Evolutionary conservation across 257 asterid genomes (phyloP), one percentile per base, ranked within the genome.

Genomic region (Solanum pimpinellifolium): DNA sequence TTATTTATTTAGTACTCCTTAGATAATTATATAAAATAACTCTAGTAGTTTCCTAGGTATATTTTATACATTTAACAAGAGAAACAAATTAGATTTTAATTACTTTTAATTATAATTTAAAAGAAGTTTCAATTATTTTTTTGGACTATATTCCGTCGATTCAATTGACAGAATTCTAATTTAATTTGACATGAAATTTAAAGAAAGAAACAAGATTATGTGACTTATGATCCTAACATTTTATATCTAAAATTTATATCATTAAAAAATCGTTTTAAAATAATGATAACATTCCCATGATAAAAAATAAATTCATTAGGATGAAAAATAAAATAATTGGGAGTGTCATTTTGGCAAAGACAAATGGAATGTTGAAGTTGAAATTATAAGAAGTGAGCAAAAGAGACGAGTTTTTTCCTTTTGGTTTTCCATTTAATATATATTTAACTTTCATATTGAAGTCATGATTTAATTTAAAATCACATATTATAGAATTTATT

Each of bases 401-500:
- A 73, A 35, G 80, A 72, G 47, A 21, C 2, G 27, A 16, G 62
- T 52, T 52, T 52, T 1, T 60, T 9, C 6, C 14, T 60, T 23
- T 60, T 21, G 13, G 7, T 60, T 23, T 60, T 1, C 14, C 18
- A 47, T 47, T 5, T 1, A 18, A 0, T 41, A 41, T 41, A 41
- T 33, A 33, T 33, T 31, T 33, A 33, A 33, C 35, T 33, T 33
- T 2, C 12, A 3, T 3, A 0, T 42, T 47, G 1, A 7, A 47
- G 3, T 18, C 2, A 0, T 2, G 4, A 60, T 5, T 60, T 9
- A 21, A 60, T 60, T 60, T 11, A 2, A 2, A 0, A 60, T 60
- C 1, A 4, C 4, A 0, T 13, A 21, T 10, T 60, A 13, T 6
- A 60, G 1, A 9, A 1, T 0, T 9, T 5, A 60, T 60, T 60